Evolutionary conservation across 352 stramenopile species (phyloP), one percentile per base, ranked within the genome.

Genomic region (Pythium pyrilobum): DNA sequence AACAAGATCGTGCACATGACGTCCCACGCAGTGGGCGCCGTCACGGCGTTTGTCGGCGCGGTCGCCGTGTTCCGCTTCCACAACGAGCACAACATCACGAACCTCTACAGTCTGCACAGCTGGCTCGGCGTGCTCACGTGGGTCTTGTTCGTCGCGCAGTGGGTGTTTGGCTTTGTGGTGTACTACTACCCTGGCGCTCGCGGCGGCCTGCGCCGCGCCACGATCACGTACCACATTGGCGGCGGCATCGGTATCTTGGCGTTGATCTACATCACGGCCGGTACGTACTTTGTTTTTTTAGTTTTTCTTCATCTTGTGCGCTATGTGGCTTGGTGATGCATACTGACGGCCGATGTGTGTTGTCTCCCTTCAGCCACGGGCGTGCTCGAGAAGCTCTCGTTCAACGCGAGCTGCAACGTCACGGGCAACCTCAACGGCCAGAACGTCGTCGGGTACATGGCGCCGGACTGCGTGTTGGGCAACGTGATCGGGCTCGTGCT

Each of bases 71-170:
- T 95, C 43, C 76, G 78, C 36, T 95, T 89, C 66, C 83, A 95
- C 72, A 89, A 91, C 45, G 85, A 93, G 41, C 83, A 89, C 59
- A 66, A 62, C 20, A 94, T 94, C 60, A 87, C 72, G 20, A 94
- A 95, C 52, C 49, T 95, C 24, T 93, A 92, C 68, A 92, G 79
- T 51, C 68, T 94, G 10, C 85, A 95, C 74, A 93, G 82, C 51
- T 95, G 83, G 85, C 42, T 95, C n/a, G 85, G 85, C 33, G 52
- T 94, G 23, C 36, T 67, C 15, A 82, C 77, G 25, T 59, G 86
- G 45, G 67, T 89, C 37, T 45, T 86, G 13, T 60, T 50, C 31
- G 24, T 59, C 27, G 21, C 46, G 28, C 46, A 89, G 75, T 92
- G 79, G 59, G 43, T 83, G 11, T 71, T 64, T 10, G 79, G 77